Conservation (phyloP, 495 filamentous ascomycete genomes). For the Chaetomium tenue region DNA sequence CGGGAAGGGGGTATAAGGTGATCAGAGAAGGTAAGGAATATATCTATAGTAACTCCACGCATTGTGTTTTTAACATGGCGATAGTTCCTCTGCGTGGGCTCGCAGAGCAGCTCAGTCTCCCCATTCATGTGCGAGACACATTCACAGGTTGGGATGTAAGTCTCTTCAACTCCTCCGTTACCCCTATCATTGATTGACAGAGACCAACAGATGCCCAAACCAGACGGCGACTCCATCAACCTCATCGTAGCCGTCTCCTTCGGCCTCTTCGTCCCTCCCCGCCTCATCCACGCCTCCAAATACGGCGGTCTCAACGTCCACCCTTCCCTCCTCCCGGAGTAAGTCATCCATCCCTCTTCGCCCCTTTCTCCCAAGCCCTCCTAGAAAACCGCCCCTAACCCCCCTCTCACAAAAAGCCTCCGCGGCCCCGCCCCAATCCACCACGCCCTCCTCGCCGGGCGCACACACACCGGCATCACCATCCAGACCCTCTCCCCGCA, state of each 20-base stretch:
- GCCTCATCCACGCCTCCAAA: conserved; percentile 62
- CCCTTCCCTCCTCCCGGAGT: conserved; percentile 89
- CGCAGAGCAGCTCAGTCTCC: conserved; percentile 60
- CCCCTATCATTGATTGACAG: neutral
- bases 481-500: conserved; percentile 79
- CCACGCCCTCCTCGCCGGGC: conserved; percentile 65
- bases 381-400: neutral
- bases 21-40: conserved; percentile 62
- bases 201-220: conserved; percentile 56
- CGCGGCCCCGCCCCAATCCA: conserved; percentile 73
- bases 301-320: conserved; percentile 94
- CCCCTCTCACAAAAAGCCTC: conserved; percentile 54
- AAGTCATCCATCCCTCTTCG: conserved; percentile 28
- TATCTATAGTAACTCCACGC: conserved; percentile 2
- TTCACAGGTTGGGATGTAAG: conserved; percentile 78
- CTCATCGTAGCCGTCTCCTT: conserved; percentile 95
- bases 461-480: conserved; percentile 63
- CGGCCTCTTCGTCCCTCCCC: conserved; percentile 79
- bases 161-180: neutral
- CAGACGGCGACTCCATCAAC: conserved; percentile 59
- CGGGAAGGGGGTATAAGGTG: conserved; percentile 68
- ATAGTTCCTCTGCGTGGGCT: conserved; percentile 71
- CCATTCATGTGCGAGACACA: conserved; percentile 70
- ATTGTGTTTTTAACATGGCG: neutral
- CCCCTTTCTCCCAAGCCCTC: conserved; percentile 12